Percentiles rank a stretch among this genome's conserved stretches.
Conservation (phyloP, 2,329 filamentous ascomycete species). For the Colletotrichum sp. region DNA sequence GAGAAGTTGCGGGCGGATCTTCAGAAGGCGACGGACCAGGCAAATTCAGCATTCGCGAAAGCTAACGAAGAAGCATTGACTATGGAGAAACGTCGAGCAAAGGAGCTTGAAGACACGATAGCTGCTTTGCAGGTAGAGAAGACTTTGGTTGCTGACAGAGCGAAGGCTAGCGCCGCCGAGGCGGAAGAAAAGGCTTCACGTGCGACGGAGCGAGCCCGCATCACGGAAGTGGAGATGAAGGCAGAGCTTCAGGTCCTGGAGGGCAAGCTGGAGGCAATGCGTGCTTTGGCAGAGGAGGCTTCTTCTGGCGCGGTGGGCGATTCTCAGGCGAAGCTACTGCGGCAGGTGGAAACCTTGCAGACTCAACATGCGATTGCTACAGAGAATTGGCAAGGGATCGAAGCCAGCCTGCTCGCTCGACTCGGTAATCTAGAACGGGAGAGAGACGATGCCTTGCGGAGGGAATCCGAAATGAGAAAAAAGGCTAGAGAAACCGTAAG, state of each 20-base stretch:
- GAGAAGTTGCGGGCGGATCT: slow-evolving; percentile 73
- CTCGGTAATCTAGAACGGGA: slow-evolving; percentile 85
- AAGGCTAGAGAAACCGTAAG: slow-evolving; percentile 87
- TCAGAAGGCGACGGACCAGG: slow-evolving; percentile 69
- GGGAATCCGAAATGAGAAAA: slow-evolving; percentile 86
- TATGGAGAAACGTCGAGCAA: slow-evolving; percentile 59
- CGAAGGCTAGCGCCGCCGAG: slow-evolving; percentile 71
- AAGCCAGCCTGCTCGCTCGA: slow-evolving; percentile 81
- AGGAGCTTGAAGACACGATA: slow-evolving; percentile 62
- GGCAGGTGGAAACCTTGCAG: slow-evolving; percentile 94
- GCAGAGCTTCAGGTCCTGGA: slow-evolving; percentile 81
- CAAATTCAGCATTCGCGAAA: slow-evolving; percentile 70
- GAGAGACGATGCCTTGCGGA: slow-evolving; percentile 81
- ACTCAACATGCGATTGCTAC: slow-evolving; percentile 93
- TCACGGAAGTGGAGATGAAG: slow-evolving; percentile 78
- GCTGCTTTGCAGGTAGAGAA: slow-evolving; percentile 79
- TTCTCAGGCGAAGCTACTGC: slow-evolving; percentile 84
- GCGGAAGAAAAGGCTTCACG: slow-evolving; percentile 75
- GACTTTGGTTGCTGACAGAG: slow-evolving; percentile 69
- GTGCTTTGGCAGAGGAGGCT: slow-evolving; percentile 85
- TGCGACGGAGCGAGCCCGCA: slow-evolving; percentile 71
- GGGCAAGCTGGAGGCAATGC: slow-evolving; percentile 87
- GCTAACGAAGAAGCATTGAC: slow-evolving; percentile 72
- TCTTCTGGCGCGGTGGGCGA: slow-evolving; percentile 83
- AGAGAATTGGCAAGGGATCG: slow-evolving; percentile 97